Evolutionary conservation across 2,329 filamentous ascomycete genomes (phyloP), one percentile per base, ranked within the genome.

Genomic region (Sarocladiaceae sp.): DNA sequence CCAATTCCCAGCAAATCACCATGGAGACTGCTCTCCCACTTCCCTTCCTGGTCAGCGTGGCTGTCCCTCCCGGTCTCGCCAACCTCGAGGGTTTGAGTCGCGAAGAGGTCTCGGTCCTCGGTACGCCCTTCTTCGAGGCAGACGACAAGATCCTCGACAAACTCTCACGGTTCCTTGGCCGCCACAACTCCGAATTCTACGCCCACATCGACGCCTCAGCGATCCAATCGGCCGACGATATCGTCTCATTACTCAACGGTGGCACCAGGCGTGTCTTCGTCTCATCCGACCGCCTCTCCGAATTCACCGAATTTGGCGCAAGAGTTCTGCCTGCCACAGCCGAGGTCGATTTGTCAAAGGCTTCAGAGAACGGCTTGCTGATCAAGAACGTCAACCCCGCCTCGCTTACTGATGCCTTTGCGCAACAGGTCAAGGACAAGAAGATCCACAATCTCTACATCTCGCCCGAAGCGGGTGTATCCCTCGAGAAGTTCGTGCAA

Each of bases 261-360:
- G 93, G 93, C 48, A 88, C 89, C 6, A 78, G 82, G 43, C 93
- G 84, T 60, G 83, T 93, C 50, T 93, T 97, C 61, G 85, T 95
- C 42, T 76, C 76, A 15, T 76, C 82, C 39, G 73, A 81, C 46
- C 84, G 88, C 59, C 69, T 94, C 44, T 69, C 72, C 7, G 66
- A 73, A 43, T 76, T 77, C 47, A 63, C 70, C 39, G 70, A 74
- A 50, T 80, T 78, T 50, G 76, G 73, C 33, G 66, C 71, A 33
- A 70, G 80, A 47, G 72, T 83, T 20, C 68, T 76, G 16, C 74
- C 77, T 2, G 65, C 68, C 18, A 67, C 77, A 11, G 64, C 64
- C 11, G 68, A 72, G 42, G 64, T 65, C 6, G 65, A 70, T 34
- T 57, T 74, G n/a, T 63, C 67, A 9, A 60, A 61, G 3, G 68